Evolutionary conservation across 1,139 yeast genomes (phyloP).

Genomic region (Saccharomycopsis hybrid): DNA sequence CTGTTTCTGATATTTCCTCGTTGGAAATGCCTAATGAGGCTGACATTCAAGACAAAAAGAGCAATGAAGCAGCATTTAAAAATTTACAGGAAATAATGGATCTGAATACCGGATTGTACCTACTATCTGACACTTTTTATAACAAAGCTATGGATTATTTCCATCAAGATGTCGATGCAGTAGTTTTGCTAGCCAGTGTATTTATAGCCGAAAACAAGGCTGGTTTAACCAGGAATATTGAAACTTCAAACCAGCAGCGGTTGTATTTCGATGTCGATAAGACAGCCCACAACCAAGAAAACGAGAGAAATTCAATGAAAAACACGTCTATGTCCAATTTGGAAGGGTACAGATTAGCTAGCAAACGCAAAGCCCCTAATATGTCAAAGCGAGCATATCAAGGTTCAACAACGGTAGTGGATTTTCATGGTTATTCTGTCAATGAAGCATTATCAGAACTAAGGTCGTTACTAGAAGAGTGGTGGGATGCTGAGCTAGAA

Average conservation of each 20-base stretch:
- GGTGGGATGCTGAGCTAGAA: conserved; percentile 17
- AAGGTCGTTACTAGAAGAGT: not conserved
- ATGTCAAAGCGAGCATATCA: too few species aligned
- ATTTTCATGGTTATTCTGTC: conserved; percentile 10
- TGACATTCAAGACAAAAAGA: too few species aligned
- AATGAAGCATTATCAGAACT: conserved; percentile 4
- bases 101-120: not conserved
- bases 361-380: too few species aligned
- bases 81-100: too few species aligned
- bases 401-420: conserved; percentile 5
- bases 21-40: too few species aligned
- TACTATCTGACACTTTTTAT: conserved; percentile 1
- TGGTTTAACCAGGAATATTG: not conserved
- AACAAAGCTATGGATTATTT: not conserved
- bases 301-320: too few species aligned
- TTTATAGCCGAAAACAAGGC: not conserved
- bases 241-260: not conserved
- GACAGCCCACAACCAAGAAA: too few species aligned
- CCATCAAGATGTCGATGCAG: conserved; percentile 4
- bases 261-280: too few species aligned
- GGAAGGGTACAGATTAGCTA: too few species aligned
- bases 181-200: not conserved
- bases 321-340: too few species aligned
- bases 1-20: too few species aligned
- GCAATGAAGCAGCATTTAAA: too few species aligned